Percentiles rank a stretch among this genome's conserved stretches.
Conservation (phyloP, 2,329 filamentous ascomycete genomes). For the Parastagonospora avenae region DNA sequence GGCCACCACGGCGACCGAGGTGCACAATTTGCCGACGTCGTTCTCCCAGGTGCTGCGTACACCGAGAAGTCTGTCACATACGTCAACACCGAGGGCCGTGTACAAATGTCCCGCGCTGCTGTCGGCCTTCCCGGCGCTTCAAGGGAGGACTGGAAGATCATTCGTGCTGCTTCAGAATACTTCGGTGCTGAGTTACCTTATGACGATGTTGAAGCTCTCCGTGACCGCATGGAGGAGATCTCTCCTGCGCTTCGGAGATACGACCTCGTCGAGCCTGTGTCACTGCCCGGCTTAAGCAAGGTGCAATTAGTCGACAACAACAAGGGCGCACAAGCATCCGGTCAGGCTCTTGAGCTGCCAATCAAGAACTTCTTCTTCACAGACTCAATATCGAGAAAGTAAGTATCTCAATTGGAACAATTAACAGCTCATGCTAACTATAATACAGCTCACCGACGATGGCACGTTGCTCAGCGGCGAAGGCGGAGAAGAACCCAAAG, state of each 20-base stretch:
- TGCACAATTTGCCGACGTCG: slow-evolving; percentile 88
- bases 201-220: slow-evolving; percentile 85
- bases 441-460: slow-evolving; percentile 85
- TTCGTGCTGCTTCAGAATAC: slow-evolving; percentile 91
- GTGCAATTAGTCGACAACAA: slow-evolving; percentile 96
- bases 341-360: slow-evolving; percentile 77
- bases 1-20: slow-evolving; percentile 96
- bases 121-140: slow-evolving; percentile 87
- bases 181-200: slow-evolving; percentile 86
- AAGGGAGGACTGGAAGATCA: slow-evolving; percentile 98
- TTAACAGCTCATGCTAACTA: slow-evolving; percentile 14
- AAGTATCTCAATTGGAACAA: slow-evolving; percentile 44
- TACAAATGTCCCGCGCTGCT: slow-evolving; percentile 90
- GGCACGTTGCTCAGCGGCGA: slow-evolving; percentile 94
- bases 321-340: slow-evolving; percentile 78
- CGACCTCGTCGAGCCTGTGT: slow-evolving; percentile 83
- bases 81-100: slow-evolving; percentile 96
- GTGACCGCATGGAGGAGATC: slow-evolving; percentile 94
- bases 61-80: slow-evolving; percentile 97
- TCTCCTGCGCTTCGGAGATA: slow-evolving; percentile 88
- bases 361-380: slow-evolving; percentile 99
- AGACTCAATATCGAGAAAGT: slow-evolving; percentile 95
- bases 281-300: slow-evolving; percentile 78
- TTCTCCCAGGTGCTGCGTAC: slow-evolving; percentile 93
- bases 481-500: slow-evolving; percentile 64